Base-by-base conservation (phyloP, 2,329 filamentous ascomycete genomes). In the Arthroderma sp. region DNA sequence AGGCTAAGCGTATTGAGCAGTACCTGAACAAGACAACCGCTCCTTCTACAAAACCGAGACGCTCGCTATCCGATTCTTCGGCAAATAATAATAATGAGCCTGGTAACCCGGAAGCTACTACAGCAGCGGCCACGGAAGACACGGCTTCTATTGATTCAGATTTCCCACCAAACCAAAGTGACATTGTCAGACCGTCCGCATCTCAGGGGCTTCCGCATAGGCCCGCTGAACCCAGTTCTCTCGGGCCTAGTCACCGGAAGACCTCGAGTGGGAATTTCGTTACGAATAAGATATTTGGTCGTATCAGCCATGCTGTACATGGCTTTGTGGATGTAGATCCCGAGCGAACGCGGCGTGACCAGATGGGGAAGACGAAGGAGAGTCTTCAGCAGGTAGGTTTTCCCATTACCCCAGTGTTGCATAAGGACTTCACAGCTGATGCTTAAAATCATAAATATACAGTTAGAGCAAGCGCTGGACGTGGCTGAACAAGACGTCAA, bases 301-400 rank as follows among this genome's bases (percentile, higher is more conserved):
- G 88, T 7, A 82, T 98, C 50, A 93, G 86, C 45, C 89, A 98
- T 65, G 91, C 91, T 0, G 86, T 96, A 31, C 86, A 96, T 58
- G 91, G 91, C 3, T 89, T 96, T 56, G 89, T 91, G 1, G 91
- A 98, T 60, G 86, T 93, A 36, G 91, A 98, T 59, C 91, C 91
- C 0, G 91, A 98, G 66, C 75, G 88, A 51, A 94, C 88, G 37
- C 75, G 91, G 43, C 77, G 91, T 44, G 91, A 98, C 61, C 83
- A 86, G 51, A 95, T 98, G 54, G 88, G 89, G 34, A 96, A 95
- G 72, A 98, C 91, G 1, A 80, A 82, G 52, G 91, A 98, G 66
- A 85, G 80, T 47, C 79, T 98, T 50, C 75, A 69, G 9, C 72
- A 78, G 62, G 72, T 74, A 60, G 50, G 60, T 30, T 10, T 36